These are phyloP conservation scores for Solanum appendiculatum DNA, from an alignment of 257 asterid species.

Conservation along the genomic window DNA sequence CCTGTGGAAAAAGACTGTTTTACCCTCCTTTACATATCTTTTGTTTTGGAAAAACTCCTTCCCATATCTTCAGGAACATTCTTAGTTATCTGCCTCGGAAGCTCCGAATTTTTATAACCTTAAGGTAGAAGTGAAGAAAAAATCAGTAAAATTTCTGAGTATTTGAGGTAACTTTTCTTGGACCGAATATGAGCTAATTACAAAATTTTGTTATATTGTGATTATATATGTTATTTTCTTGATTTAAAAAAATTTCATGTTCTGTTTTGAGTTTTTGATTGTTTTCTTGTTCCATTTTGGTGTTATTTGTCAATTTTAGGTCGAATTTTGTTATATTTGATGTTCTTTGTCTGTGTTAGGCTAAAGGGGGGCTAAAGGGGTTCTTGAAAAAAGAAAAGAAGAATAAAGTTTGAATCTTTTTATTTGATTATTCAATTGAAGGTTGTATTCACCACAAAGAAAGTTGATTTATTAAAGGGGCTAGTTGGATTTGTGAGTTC, in stretches of 20 bases:
- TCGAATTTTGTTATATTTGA: background rate
- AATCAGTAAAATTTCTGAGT: background rate
- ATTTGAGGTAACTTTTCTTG: background rate
- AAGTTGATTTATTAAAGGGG: background rate
- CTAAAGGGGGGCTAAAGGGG: background rate
- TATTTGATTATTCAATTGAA: background rate
- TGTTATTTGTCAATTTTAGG: background rate
- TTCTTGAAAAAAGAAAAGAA: background rate
- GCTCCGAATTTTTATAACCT: background rate
- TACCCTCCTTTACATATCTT: background rate
- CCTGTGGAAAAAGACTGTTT: background rate
- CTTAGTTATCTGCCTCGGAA: background rate
- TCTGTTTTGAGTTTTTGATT: background rate
- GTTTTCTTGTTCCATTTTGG: background rate
- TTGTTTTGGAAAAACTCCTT: background rate
- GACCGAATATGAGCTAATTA: background rate
- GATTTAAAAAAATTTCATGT: too few relatives aligned
- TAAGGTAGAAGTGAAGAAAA: background rate
- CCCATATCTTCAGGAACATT: background rate
- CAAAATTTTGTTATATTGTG: background rate
- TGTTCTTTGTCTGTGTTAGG: background rate
- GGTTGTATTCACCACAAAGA: background rate
- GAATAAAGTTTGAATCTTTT: background rate
- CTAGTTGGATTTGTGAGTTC: background rate
- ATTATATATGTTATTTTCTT: background rate